A percentile compares a stretch with the other conserved stretches of the same genome.
Evolutionary conservation across 495 filamentous ascomycete species (phyloP).

Genomic region (Cercophora scortea): DNA sequence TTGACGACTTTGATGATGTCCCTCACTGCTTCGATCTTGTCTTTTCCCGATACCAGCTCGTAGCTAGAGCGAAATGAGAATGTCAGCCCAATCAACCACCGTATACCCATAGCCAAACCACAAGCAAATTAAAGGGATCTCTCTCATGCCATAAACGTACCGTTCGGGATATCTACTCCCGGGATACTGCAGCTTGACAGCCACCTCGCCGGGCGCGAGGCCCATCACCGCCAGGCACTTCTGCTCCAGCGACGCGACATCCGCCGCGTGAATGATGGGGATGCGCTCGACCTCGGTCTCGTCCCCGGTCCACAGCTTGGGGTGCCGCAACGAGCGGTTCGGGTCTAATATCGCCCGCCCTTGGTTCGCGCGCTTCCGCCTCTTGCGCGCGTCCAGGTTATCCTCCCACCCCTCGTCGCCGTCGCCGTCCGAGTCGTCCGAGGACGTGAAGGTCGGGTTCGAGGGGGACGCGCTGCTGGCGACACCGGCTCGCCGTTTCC

Average conservation of each 20-base stretch:
- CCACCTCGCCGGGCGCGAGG: constrained; percentile 43
- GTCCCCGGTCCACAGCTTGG: constrained; percentile 49
- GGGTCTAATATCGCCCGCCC: constrained; percentile 31
- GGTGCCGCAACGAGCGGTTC: constrained; percentile 52
- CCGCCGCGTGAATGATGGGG: constrained; percentile 56
- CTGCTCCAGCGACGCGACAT: constrained; percentile 50
- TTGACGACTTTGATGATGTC: constrained; percentile 80
- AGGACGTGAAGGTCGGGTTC: constrained; percentile 23
- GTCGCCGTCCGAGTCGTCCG: constrained; percentile 16
- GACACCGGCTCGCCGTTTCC: constrained; percentile 15
- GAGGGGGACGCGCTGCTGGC: constrained; percentile 15
- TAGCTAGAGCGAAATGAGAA: constrained; percentile 44
- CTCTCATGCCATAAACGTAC: constrained; percentile 45
- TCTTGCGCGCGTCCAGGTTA: constrained; percentile 23
- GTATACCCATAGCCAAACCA: not conserved
- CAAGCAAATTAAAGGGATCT: not conserved
- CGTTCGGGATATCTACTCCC: constrained; percentile 59
- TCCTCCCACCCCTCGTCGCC: constrained; percentile 29
- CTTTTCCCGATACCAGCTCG: constrained; percentile 65
- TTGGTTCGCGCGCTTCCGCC: constrained; percentile 17
- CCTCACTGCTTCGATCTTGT: constrained; percentile 76
- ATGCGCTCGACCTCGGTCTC: constrained; percentile 21
- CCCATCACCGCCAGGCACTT: constrained; percentile 40
- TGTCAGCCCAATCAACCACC: constrained; percentile 7
- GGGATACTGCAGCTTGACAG: constrained; percentile 63